These are phyloP conservation scores for Limonomyces culmigenus DNA, from an alignment of 1,284 basidiomycete genomes.

Conservation along the genomic window DNA sequence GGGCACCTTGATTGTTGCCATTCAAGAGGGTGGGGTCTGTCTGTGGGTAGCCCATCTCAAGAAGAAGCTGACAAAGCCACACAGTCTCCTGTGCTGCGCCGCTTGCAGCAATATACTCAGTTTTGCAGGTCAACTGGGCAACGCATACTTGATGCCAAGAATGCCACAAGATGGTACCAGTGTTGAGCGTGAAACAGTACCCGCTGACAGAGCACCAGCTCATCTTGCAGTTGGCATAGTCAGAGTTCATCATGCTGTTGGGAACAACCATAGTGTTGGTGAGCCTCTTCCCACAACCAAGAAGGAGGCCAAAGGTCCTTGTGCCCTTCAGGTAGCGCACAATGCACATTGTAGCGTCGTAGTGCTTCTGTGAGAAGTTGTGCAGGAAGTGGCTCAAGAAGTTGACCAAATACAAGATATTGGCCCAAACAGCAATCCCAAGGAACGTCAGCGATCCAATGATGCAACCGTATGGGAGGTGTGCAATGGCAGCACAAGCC, in stretches of 20 bases:
- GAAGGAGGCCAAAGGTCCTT: slow-evolving; percentile 11
- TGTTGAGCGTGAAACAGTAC: slow-evolving; percentile 15
- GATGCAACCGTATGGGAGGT: slow-evolving; percentile 13
- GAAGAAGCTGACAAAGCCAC: slow-evolving; percentile 12
- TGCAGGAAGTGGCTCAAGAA: slow-evolving; percentile 18
- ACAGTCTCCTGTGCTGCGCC: slow-evolving; percentile 12
- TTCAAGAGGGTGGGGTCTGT: slow-evolving; percentile 6
- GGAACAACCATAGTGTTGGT: neutral
- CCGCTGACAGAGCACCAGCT: slow-evolving; percentile 19
- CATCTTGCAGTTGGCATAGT: slow-evolving; percentile 17
- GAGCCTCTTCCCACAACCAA: slow-evolving; percentile 11
- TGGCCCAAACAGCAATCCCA: slow-evolving; percentile 18
- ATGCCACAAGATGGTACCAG: slow-evolving; percentile 18
- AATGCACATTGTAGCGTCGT: slow-evolving; percentile 19
- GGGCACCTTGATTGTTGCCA: slow-evolving; percentile 13
- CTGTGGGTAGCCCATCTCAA: slow-evolving; percentile 8
- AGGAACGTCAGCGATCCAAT: slow-evolving; percentile 24
- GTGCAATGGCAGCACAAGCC: too few species aligned
- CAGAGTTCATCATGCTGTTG: slow-evolving; percentile 24
- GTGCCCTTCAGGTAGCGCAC: slow-evolving; percentile 27
- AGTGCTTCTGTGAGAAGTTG: slow-evolving; percentile 14
- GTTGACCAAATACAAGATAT: slow-evolving; percentile 22
- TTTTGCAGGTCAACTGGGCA: slow-evolving; percentile 19
- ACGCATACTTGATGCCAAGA: slow-evolving; percentile 19
- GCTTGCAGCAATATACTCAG: slow-evolving; percentile 21